Base-by-base conservation (phyloP, 306 rosid genomes). In the Vicia faba region DNA sequence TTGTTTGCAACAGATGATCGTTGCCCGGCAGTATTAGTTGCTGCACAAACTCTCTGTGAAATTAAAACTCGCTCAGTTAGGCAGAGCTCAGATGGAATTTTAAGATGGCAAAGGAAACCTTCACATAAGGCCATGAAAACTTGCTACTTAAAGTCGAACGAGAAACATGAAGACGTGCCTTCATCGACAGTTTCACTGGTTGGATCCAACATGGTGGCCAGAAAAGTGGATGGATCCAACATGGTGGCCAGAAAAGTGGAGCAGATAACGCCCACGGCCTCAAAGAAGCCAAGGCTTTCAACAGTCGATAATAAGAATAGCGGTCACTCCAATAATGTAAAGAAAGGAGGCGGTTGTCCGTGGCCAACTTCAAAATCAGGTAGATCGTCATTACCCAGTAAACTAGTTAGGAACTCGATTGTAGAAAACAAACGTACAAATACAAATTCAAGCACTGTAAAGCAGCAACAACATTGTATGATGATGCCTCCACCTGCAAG, bases 401-500 rank as follows among this genome's bases (percentile, higher is more conserved):
- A 84, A 76, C 80, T 86, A 39, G 48, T 62, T 64, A 88, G 81
- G 75, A 92, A 82, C 71, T 46, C 82, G 0, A n/a, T 75, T 71
- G 70, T 70, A 38, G 91, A 85, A 63, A 64, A 54, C 54, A 90
- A 78, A 38, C 86, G 84, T 62, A 73, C 89, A 16, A 83, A 75
- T 40, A 73, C 89, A 16, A 20, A 20, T 20, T 20, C 68, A 8
- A 64, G 84, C 78, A 40, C 36, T 25, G 29, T 55, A 12, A 92
- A 81, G 79, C 97, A 82, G 79, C 97, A 82, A 64, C 79, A 91
- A 64, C 79, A 91, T 31, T 74, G 67, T 61, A 77, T 77, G 87
- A 84, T 90, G 97, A 84, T 90, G 97, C 96, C 96, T 20, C 99
- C 96, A 5, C 92, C 92, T 69, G 55, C 77, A 38, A 79, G 87